A percentile compares a stretch with the other conserved stretches of the same genome.
These are phyloP conservation scores for Pseudevernia furfuracea DNA, from an alignment of 495 filamentous ascomycete species.

Conservation along the genomic window DNA sequence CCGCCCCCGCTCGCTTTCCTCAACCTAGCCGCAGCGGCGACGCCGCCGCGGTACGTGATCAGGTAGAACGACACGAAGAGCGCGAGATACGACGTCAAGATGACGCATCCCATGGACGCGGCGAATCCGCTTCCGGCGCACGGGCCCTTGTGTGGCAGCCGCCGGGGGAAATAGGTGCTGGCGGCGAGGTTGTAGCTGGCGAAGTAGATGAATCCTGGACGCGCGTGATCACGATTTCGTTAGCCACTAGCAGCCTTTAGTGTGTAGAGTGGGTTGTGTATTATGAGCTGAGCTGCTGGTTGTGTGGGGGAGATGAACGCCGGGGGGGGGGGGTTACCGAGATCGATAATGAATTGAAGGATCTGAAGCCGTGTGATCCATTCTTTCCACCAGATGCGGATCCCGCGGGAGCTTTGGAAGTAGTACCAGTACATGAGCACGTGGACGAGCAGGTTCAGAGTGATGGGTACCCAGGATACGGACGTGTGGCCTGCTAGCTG, in stretches of 20 bases:
- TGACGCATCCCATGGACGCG: conserved; percentile 27
- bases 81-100: conserved; percentile 28
- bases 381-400: conserved; percentile 85
- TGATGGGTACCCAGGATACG: conserved; percentile 68
- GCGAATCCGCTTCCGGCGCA: conserved; percentile 29
- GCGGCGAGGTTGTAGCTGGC: conserved; percentile 27
- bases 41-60: conserved; percentile 21
- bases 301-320: too few relatives aligned
- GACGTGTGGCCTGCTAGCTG: conserved; percentile 69
- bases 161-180: conserved; percentile 24
- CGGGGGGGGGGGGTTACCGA: conserved; percentile 9
- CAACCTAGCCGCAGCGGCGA: neutral
- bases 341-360: conserved; percentile 47
- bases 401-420: conserved; percentile 74
- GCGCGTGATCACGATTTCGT: too few relatives aligned
- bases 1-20: neutral
- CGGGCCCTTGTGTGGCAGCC: conserved; percentile 25
- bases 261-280: too few relatives aligned
- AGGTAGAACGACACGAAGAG: conserved; percentile 31
- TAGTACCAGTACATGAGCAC: conserved; percentile 55
- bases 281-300: too few relatives aligned
- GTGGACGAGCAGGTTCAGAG: conserved; percentile 68
- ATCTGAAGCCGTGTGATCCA: conserved; percentile 85
- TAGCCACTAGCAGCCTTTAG: too few relatives aligned
- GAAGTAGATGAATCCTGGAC: conserved; percentile 31